These are phyloP conservation scores for Leptographium lundbergii DNA, from an alignment of 2,329 filamentous ascomycete genomes.

Conservation along the genomic window DNA sequence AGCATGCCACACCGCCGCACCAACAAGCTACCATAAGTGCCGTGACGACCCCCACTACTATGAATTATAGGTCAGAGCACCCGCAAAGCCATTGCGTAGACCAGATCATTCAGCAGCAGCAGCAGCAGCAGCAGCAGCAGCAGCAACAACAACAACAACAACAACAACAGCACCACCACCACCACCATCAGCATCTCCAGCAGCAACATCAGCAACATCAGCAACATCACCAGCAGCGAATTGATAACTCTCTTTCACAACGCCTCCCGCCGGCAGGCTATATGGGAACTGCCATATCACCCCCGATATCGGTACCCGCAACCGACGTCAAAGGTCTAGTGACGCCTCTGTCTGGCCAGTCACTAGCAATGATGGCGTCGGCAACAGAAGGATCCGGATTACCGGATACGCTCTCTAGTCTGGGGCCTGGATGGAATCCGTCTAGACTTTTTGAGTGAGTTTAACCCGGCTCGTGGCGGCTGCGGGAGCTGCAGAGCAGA, in stretches of 20 bases:
- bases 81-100: slow-evolving; percentile 36
- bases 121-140: slow-evolving; percentile 10
- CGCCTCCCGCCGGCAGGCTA: slow-evolving; percentile 27
- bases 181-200: slow-evolving; percentile 14
- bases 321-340: slow-evolving; percentile 60
- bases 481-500: neutral
- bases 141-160: slow-evolving; percentile 20
- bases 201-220: slow-evolving; percentile 20
- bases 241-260: slow-evolving; percentile 38
- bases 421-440: slow-evolving; percentile 60
- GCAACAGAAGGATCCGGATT: slow-evolving; percentile 39
- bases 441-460: slow-evolving; percentile 82
- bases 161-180: slow-evolving; percentile 22
- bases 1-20: slow-evolving; percentile 16
- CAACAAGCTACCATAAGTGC: neutral
- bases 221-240: slow-evolving; percentile 6
- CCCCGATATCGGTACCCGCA: slow-evolving; percentile 62
- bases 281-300: slow-evolving; percentile 55
- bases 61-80: slow-evolving; percentile 35
- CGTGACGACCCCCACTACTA: slow-evolving; percentile 24
- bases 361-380: slow-evolving; percentile 56
- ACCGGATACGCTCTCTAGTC: slow-evolving; percentile 31
- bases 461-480: neutral
- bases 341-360: slow-evolving; percentile 54
- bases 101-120: slow-evolving; percentile 29